These are phyloP conservation scores for Aureoboletus auriporus DNA, from an alignment of 768 basidiomycete species.

Conservation along the genomic window DNA sequence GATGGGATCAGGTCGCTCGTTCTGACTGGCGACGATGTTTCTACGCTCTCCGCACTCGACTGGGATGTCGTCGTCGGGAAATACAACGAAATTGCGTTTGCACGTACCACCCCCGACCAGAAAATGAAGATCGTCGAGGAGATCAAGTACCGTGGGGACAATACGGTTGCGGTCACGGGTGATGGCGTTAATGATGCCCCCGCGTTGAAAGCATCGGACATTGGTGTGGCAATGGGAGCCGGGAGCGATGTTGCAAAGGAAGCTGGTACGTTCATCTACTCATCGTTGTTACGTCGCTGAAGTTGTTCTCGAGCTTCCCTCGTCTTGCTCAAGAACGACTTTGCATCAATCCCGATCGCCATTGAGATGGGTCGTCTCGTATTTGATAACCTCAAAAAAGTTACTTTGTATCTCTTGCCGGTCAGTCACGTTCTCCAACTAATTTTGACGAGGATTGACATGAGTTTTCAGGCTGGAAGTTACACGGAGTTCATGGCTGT, in stretches of 20 bases:
- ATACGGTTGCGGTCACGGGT: constrained; percentile 51
- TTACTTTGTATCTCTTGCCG: constrained; percentile 41
- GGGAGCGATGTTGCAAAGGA: constrained; percentile 52
- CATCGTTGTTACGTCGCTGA: background rate
- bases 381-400: constrained; percentile 56
- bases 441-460: background rate
- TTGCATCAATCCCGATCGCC: constrained; percentile 53
- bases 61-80: constrained; percentile 37
- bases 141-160: constrained; percentile 43
- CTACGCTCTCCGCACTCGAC: constrained; percentile 31
- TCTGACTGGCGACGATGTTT: constrained; percentile 43
- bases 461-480: constrained; percentile 37
- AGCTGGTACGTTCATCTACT: constrained; percentile 35
- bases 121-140: constrained; percentile 56
- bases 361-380: constrained; percentile 57
- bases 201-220: constrained; percentile 48
- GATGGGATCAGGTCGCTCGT: constrained; percentile 38
- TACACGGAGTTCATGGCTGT: constrained; percentile 60
- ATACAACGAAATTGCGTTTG: constrained; percentile 48
- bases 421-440: constrained; percentile 15
- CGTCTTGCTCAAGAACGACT: constrained; percentile 54
- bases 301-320: constrained; percentile 30
- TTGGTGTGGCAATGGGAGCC: constrained; percentile 51
- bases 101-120: constrained; percentile 53
- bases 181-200: constrained; percentile 56